Percentiles rank a stretch among this genome's conserved stretches.
These are phyloP conservation scores for Ophiocordyceps sinensis DNA, from an alignment of 2,329 filamentous ascomycete species.

Conservation along the genomic window DNA sequence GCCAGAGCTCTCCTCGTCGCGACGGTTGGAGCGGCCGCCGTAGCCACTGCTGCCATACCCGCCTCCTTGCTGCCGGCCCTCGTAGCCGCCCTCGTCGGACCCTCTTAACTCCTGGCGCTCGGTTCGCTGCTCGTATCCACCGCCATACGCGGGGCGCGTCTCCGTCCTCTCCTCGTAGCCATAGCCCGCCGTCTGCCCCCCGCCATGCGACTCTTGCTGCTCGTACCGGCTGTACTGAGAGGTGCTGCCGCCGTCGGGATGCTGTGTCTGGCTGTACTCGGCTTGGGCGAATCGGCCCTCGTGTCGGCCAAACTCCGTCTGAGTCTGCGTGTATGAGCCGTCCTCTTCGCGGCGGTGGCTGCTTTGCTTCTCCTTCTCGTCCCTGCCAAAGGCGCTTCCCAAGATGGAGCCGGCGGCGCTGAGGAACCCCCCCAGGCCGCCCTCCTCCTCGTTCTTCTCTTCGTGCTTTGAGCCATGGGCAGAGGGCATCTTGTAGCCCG, in stretches of 20 bases:
- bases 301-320: conserved; percentile 46
- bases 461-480: conserved; percentile 12
- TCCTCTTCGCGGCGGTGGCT: conserved; percentile 40
- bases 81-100: conserved; percentile 13
- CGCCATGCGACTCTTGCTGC: conserved; percentile 30
- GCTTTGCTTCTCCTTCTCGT: conserved; percentile 38
- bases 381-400: conserved; percentile 40
- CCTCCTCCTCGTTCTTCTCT: conserved; percentile 39
- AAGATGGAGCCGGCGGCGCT: conserved; percentile 56
- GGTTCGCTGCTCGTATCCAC: conserved; percentile 43
- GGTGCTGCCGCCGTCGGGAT: conserved; percentile 39
- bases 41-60: conserved; percentile 9
- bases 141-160: conserved; percentile 32
- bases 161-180: conserved; percentile 46
- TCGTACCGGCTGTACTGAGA: conserved; percentile 50
- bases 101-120: conserved; percentile 34
- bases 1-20: conserved; percentile 4
- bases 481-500: conserved; percentile 25
- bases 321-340: conserved; percentile 45
- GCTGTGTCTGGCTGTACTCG: conserved; percentile 42
- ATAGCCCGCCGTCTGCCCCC: conserved; percentile 28
- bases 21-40: conserved; percentile 2
- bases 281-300: conserved; percentile 46
- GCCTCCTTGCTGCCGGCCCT: conserved; percentile 8
- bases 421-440: conserved; percentile 55